phyloP scores from a whole-genome alignment of 306 rosid species.

The Cicer bijugum region DNA sequence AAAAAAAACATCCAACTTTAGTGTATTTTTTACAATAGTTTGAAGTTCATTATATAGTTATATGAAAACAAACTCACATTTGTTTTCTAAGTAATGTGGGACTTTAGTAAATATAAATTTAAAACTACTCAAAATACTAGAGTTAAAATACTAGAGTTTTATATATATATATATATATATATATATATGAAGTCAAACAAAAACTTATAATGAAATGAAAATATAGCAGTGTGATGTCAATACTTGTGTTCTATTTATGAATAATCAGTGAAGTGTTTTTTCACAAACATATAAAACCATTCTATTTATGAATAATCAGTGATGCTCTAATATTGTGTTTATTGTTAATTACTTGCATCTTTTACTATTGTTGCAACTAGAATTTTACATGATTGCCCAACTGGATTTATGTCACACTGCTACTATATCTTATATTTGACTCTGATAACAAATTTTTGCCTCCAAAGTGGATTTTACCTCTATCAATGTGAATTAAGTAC shows the following conservation, averaged over 20 bases:
- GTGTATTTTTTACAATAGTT: too few relatives aligned
- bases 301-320: neutral
- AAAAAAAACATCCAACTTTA: too few relatives aligned
- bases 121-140: too few relatives aligned
- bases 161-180: too few relatives aligned
- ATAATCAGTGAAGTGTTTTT: neutral
- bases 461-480: too few relatives aligned
- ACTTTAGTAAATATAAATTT: too few relatives aligned
- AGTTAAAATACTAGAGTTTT: too few relatives aligned
- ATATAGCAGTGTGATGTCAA: neutral
- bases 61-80: too few relatives aligned
- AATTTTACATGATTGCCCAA: neutral
- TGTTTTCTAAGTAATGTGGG: too few relatives aligned
- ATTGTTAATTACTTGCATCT: constrained; percentile 14
- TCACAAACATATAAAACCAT: constrained; percentile 1
- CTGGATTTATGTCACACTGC: neutral
- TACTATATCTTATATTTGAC: neutral
- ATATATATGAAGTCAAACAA: constrained; percentile 10
- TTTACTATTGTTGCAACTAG: neutral
- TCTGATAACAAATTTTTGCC: neutral
- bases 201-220: neutral
- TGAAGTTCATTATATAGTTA: too few relatives aligned
- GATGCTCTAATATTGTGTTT: neutral
- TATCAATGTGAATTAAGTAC: too few relatives aligned
- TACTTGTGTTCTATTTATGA: neutral